Percentiles rank a stretch among this genome's conserved stretches.
phyloP scores from a whole-genome alignment of 495 filamentous ascomycete species.

The Tuber magnatum region DNA sequence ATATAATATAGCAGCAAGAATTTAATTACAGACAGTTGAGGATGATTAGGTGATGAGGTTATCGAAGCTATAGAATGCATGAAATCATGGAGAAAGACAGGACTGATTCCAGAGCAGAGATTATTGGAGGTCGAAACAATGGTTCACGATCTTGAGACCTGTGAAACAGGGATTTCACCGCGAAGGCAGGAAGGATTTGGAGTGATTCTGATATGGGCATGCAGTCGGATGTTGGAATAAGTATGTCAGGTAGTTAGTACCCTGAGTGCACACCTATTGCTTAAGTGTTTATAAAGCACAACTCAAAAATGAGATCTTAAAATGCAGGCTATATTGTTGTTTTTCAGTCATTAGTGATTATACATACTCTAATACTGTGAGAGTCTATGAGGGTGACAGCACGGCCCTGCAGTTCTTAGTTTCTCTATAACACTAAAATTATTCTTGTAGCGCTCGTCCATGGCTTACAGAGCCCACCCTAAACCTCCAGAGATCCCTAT shows the following conservation, averaged over 20 bases:
- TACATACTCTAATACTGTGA: too few relatives aligned
- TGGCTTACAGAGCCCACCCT: not conserved
- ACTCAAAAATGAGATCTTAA: too few relatives aligned
- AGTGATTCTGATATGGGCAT: not conserved
- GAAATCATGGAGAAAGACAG: not conserved
- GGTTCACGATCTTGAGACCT: not conserved
- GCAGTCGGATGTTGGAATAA: not conserved
- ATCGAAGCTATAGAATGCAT: not conserved
- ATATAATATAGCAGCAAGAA: not conserved
- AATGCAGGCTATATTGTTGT: too few relatives aligned
- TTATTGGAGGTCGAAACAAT: not conserved
- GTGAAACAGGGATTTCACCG: not conserved
- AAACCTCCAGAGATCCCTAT: not conserved
- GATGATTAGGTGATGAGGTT: not conserved
- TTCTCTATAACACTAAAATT: not conserved
- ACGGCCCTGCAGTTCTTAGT: too few relatives aligned
- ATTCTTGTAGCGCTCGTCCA: not conserved
- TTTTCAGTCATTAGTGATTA: too few relatives aligned
- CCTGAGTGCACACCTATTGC: not conserved
- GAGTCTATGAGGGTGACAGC: not conserved
- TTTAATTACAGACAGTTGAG: not conserved
- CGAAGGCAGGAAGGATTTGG: not conserved
- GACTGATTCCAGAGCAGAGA: not conserved
- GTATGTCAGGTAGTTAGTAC: not conserved
- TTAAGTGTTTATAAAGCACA: too few relatives aligned